Evolutionary conservation across 2,329 filamentous ascomycete species (phyloP).

Genomic region (Xylaria sp.): DNA sequence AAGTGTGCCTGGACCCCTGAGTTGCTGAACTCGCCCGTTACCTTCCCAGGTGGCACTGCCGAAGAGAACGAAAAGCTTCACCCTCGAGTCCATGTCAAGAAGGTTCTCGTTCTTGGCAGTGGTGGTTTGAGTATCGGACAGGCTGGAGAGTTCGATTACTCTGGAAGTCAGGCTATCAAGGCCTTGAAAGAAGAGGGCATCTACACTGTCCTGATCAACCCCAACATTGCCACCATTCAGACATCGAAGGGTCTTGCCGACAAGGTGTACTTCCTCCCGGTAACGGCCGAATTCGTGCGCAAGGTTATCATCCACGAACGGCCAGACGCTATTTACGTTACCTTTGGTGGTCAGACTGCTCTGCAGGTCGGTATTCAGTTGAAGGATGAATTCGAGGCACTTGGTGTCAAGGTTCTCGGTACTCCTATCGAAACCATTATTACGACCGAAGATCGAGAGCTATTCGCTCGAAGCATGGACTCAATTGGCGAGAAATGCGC

Average conservation of each 20-base stretch:
- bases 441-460: constrained; percentile 94
- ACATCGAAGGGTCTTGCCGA: constrained; percentile 96
- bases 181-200: constrained; percentile 96
- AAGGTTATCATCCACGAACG: constrained; percentile 95
- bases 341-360: constrained; percentile 95
- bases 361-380: constrained; percentile 95
- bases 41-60: constrained; percentile 78
- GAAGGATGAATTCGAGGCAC: constrained; percentile 89
- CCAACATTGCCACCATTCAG: constrained; percentile 98
- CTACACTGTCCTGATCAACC: constrained; percentile 96
- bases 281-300: constrained; percentile 93
- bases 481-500: constrained; percentile 97
- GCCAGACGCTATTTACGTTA: constrained; percentile 94
- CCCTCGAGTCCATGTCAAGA: constrained; percentile 81
- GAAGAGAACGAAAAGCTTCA: constrained; percentile 72
- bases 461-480: constrained; percentile 97
- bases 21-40: constrained; percentile 66
- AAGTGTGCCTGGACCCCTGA: constrained; percentile 62
- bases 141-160: constrained; percentile 98
- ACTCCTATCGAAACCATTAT: constrained; percentile 98
- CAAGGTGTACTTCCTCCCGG: constrained; percentile 97
- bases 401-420: constrained; percentile 90
- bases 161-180: constrained; percentile 96
- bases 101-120: constrained; percentile 88
- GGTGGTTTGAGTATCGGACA: constrained; percentile 96